Evolutionary conservation across 768 basidiomycete genomes (phyloP), one percentile per base, ranked within the genome.

Genomic region (Gloeostereum incarnatum): DNA sequence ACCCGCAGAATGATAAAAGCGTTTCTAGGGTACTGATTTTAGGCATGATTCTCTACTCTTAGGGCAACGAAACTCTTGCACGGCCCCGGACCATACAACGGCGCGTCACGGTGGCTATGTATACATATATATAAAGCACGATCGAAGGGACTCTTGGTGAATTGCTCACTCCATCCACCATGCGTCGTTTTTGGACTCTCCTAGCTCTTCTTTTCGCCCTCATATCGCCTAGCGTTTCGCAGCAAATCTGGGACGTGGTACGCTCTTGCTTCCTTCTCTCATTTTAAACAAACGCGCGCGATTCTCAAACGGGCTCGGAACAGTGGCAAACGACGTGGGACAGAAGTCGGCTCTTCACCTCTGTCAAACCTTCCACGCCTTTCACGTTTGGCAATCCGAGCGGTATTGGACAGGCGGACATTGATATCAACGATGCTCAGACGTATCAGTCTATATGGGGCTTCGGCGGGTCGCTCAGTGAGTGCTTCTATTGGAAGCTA

Each of bases 391-490:
- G 45, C 5, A 52, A 66, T n/a, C 77, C 80, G 6, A 74, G 80
- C 0, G 37, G 71, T 3, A 66, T 66, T 26, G 78, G 67, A 2
- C 62, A 60, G 31, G 81, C 81, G 0, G 71, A 84, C 50, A 84
- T 86, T 37, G 64, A 66, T 29, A 57, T 87, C 10, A 54, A 74
- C 35, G 81, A 82, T 50, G 56, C 55, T 2, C 45, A 58, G 2
- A 53, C 66, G n/a, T 76, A 71, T 54, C 84, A 85, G 56, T 57
- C 63, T 1, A 73, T 87, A 27, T 66, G 64, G 36, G 83, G 84
- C 9, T 81, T 82, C 47, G 83, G 83, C 0, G 79, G 68, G 6
- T 49, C 75, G 0, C 59, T 86, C 22, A 84, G 84, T 84, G 48
- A 39, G 43, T 40, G 22, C 60, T 49, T 13, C 33, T 23, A 19